A percentile compares a stretch with the other conserved stretches of the same genome.
These are phyloP conservation scores for Pyrenochaeta sp. DNA, from an alignment of 2,329 filamentous ascomycete species.

Conservation along the genomic window DNA sequence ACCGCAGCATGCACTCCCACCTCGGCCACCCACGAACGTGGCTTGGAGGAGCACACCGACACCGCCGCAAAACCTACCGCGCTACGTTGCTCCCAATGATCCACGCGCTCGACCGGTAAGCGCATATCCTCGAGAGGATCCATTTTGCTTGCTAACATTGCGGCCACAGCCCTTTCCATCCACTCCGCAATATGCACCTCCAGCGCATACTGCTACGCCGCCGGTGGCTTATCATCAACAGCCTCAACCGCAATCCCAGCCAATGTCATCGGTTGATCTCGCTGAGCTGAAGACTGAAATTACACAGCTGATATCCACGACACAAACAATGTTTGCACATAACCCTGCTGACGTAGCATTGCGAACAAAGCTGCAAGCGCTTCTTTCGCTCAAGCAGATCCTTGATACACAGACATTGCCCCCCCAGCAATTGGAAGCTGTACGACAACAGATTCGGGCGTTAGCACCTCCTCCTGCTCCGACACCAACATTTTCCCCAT, in stretches of 20 bases:
- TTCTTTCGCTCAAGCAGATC: constrained; percentile 84
- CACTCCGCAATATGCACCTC: constrained; percentile 37
- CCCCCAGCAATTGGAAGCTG: constrained; percentile 81
- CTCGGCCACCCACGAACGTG: constrained; percentile 56
- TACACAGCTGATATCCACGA: constrained; percentile 76
- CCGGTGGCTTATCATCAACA: constrained; percentile 38
- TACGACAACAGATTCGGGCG: constrained; percentile 84
- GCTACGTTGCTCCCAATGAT: constrained; percentile 43
- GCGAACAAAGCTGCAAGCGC: constrained; percentile 81
- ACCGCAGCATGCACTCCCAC: constrained; percentile 52
- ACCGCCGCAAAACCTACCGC: constrained; percentile 63
- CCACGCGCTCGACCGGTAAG: constrained; percentile 50
- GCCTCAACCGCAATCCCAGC: constrained; percentile 40
- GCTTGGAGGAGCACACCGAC: constrained; percentile 78
- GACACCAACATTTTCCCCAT: constrained; percentile 44
- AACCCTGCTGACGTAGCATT: constrained; percentile 79
- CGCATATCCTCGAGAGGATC: not conserved
- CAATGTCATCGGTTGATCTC: constrained; percentile 41
- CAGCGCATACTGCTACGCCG: constrained; percentile 30
- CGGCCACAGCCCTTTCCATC: constrained; percentile 25
- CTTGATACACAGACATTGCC: constrained; percentile 80
- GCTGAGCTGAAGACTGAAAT: constrained; percentile 85
- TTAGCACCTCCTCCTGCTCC: constrained; percentile 69
- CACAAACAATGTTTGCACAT: constrained; percentile 76
- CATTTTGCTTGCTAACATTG: constrained; percentile 7